Evolutionary conservation across 2,329 filamentous ascomycete genomes (phyloP).

Genomic region (Furcasterigmium furcatum): DNA sequence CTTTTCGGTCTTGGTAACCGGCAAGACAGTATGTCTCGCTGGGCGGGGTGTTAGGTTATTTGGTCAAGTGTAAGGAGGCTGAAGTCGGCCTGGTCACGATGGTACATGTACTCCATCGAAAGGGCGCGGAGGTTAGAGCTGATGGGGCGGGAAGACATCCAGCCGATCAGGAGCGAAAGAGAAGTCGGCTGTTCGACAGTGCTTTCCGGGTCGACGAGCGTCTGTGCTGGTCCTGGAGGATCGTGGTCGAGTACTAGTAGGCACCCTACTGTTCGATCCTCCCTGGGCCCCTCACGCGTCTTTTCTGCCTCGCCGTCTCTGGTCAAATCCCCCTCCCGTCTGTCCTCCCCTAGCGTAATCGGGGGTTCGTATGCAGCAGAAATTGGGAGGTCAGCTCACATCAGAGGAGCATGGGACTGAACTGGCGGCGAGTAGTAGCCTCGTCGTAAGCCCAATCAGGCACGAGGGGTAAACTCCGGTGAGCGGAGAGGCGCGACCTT

Average conservation of each 20-base stretch:
- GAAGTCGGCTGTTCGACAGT: too few relatives aligned
- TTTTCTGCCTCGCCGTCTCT: too few relatives aligned
- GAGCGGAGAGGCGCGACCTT: background rate
- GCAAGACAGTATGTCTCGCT: background rate
- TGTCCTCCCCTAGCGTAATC: too few relatives aligned
- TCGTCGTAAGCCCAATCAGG: background rate
- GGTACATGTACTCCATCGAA: constrained; percentile 4
- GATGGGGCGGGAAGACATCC: constrained; percentile 1
- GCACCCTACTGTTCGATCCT: too few relatives aligned
- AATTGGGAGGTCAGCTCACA: too few relatives aligned
- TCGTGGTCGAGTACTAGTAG: too few relatives aligned
- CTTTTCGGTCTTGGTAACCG: background rate
- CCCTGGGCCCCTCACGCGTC: too few relatives aligned
- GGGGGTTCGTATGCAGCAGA: too few relatives aligned
- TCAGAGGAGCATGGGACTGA: background rate
- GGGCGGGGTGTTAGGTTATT: background rate
- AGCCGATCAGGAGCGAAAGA: too few relatives aligned
- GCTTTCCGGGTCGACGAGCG: too few relatives aligned
- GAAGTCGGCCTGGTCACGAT: background rate
- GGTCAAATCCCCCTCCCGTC: too few relatives aligned
- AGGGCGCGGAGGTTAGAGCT: background rate
- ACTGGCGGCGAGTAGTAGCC: background rate
- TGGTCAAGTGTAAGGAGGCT: background rate
- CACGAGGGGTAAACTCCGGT: background rate
- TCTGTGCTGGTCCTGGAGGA: too few relatives aligned